Evolutionary conservation across 1,139 yeast species (phyloP).

Genomic region (Nematodospora anomalae): DNA sequence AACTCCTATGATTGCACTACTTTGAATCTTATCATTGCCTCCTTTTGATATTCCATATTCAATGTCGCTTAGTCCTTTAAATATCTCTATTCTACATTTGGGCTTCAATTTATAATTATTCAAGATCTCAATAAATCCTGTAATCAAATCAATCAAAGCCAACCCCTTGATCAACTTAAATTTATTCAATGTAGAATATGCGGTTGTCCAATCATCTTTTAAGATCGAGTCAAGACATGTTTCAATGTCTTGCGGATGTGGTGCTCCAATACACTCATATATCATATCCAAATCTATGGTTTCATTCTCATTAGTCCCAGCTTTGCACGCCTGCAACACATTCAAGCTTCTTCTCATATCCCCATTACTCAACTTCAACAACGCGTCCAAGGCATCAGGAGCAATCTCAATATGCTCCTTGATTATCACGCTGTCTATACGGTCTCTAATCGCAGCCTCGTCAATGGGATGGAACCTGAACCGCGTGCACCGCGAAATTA

Average conservation of each 20-base stretch:
- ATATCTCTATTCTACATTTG: constrained; percentile 58
- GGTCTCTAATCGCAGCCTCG: constrained; percentile 61
- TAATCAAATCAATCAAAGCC: constrained; percentile 82
- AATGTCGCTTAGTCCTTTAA: constrained; percentile 75
- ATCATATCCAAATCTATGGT: constrained; percentile 69
- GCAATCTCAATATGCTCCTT: constrained; percentile 62
- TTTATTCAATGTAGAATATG: constrained; percentile 61
- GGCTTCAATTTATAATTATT: constrained; percentile 65
- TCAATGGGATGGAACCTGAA: constrained; percentile 88
- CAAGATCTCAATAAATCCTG: constrained; percentile 71
- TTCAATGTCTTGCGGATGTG: constrained; percentile 84
- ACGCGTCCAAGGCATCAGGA: constrained; percentile 61
- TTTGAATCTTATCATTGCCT: constrained; percentile 86
- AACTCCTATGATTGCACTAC: constrained; percentile 87
- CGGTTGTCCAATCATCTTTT: constrained; percentile 85
- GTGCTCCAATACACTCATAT: constrained; percentile 94
- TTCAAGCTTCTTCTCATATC: constrained; percentile 96
- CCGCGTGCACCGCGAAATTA: constrained; percentile 90
- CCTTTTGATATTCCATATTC: constrained; percentile 92
- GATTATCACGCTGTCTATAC: constrained; percentile 67
- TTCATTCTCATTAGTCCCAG: constrained; percentile 54
- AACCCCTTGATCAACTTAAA: constrained; percentile 75
- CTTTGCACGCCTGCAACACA: constrained; percentile 90
- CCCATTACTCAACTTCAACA: constrained; percentile 74
- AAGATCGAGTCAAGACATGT: constrained; percentile 72